Conservation (phyloP, 257 asterid species). For the Petunia axillaris region DNA sequence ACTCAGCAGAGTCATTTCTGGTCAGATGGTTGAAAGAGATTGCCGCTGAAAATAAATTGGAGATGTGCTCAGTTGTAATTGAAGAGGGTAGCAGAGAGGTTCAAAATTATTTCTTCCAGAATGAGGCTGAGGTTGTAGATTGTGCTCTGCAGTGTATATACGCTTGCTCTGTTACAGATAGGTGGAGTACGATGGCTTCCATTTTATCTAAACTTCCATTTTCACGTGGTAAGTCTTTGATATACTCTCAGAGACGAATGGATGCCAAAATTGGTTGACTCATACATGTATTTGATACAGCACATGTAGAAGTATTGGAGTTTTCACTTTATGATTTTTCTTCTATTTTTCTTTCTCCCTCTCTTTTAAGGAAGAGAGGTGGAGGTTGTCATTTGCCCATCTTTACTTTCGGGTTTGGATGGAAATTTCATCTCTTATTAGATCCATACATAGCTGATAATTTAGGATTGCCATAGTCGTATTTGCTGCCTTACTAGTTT, state of each 20-base stretch:
- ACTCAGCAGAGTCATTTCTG: slow-evolving; percentile 63
- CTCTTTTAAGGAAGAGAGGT: slow-evolving; percentile 9
- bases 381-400: slow-evolving; percentile 19
- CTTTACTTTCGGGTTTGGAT: neutral
- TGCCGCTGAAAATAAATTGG: slow-evolving; percentile 71
- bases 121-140: slow-evolving; percentile 70
- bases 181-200: slow-evolving; percentile 83
- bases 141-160: slow-evolving; percentile 89
- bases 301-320: neutral
- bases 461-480: neutral
- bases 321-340: neutral
- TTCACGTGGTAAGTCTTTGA: slow-evolving; percentile 58
- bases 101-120: slow-evolving; percentile 58
- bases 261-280: neutral
- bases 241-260: neutral
- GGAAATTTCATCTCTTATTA: neutral
- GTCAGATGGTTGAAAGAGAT: slow-evolving; percentile 88
- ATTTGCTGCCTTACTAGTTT: slow-evolving; percentile 13
- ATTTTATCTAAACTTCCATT: slow-evolving; percentile 78
- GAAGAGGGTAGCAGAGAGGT: slow-evolving; percentile 73
- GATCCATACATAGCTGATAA: neutral
- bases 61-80: slow-evolving; percentile 66
- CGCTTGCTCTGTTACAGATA: slow-evolving; percentile 72
- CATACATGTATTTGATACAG: neutral
- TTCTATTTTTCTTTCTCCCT: slow-evolving; percentile 10